Evolutionary conservation across 352 stramenopile species (phyloP).

Genomic region (Globisporangium iwayamae): DNA sequence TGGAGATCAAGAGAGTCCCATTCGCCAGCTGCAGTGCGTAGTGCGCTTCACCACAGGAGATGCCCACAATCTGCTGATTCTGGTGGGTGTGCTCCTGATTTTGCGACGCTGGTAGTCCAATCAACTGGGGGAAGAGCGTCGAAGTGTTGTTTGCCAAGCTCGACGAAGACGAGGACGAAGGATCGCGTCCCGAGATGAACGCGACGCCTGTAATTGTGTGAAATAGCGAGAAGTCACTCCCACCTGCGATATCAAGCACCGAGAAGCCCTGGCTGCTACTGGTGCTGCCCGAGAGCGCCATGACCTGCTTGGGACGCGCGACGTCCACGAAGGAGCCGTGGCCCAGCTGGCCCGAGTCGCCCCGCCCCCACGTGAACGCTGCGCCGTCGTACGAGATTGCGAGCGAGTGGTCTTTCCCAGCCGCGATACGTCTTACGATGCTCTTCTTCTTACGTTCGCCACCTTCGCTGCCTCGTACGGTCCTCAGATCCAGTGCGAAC

Average conservation of each 20-base stretch:
- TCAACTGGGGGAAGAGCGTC: conserved; percentile 26
- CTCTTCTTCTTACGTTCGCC: conserved; percentile 17
- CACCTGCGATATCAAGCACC: conserved; percentile 29
- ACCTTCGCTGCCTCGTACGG: not conserved
- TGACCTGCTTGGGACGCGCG: conserved; percentile 49
- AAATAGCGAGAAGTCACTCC: conserved; percentile 42
- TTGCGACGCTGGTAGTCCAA: conserved; percentile 16
- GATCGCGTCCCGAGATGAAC: conserved; percentile 37
- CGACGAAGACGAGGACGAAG: conserved; percentile 16
- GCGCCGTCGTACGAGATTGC: conserved; percentile 49
- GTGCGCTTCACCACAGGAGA: conserved; percentile 48
- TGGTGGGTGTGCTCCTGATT: conserved; percentile 16
- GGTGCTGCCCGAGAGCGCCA: conserved; percentile 32
- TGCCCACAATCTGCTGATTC: conserved; percentile 20
- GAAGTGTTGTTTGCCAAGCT: conserved; percentile 7
- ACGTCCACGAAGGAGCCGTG: conserved; percentile 64
- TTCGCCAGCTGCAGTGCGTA: conserved; percentile 28
- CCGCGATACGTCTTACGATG: conserved; percentile 50
- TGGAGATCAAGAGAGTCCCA: conserved; percentile 29
- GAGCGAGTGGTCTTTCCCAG: conserved; percentile 64
- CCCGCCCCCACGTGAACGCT: conserved; percentile 68
- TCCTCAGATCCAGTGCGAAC: conserved; percentile 29
- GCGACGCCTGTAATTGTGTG: conserved; percentile 24
- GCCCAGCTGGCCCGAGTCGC: conserved; percentile 61
- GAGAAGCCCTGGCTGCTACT: conserved; percentile 8